Evolutionary conservation across 1,284 basidiomycete genomes (phyloP), one percentile per base, ranked within the genome.

Genomic region (Mycena citricolor): DNA sequence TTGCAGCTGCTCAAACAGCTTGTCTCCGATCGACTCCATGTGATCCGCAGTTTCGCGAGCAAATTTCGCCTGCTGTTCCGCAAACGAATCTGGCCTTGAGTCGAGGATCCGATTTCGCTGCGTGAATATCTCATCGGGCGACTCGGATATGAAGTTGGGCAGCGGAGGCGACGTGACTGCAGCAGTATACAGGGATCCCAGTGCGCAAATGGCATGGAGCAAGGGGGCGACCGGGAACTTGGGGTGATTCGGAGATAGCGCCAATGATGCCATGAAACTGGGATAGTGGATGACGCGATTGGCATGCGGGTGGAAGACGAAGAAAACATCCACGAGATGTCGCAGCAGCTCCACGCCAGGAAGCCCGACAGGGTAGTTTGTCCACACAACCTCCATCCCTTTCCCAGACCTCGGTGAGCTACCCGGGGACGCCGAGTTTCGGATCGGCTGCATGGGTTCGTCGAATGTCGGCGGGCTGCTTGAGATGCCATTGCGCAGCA

Each of bases 201-300:
- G 71, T 8, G 86, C 86, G 62, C 85, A 87, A 37, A 91, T 83
- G 5, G 83, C 81, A 60, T 91, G 88, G 3, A 91, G 68, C 20
- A 89, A 61, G 4, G 81, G 73, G 2, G 71, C 55, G 19, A 74
- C 73, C 5, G 88, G 88, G 55, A 89, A 91, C 43, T 79, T 76
- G 1, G 79, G 73, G 55, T 88, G 83, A n/a, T 68, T 76, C 0
- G 82, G 81, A 0, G 82, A 76, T 14, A 87, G 67, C 1, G 74
- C 67, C 24, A 90, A 69, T 1, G 77, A 70, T n/a, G 73, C 64
- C 60, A 86, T 68, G 57, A 91, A 90, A 20, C 73, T 78, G 2
- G 77, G 64, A 2, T 61, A 64, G 61, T 89, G 83, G 52, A 90
- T 74, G 28, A 89, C 63, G 26, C 79, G 76, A 42, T 69, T 68